Evolutionary conservation across 345 rosid genomes (phyloP), one percentile per base, ranked within the genome.

Genomic region (Eucalyptus virginea): DNA sequence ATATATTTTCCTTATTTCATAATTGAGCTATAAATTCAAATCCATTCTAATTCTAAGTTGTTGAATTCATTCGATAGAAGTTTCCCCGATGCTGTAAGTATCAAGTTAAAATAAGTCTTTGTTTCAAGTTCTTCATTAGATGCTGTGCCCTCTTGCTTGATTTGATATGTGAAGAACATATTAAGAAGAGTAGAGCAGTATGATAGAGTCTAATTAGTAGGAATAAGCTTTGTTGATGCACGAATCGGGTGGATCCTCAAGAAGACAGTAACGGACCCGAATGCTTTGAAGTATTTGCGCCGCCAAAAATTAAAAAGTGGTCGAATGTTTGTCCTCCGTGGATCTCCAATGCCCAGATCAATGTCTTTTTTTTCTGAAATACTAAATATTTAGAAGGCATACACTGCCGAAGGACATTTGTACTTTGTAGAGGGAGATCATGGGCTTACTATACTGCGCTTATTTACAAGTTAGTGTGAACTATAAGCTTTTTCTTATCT

Each of bases 11-110:
- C 37, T 37, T 37, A 60, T 60, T 60, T 60, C 28, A 0, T 56
- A 56, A 12, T 56, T 56, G 9, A 56, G 12, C 9, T 56, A 23
- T 23, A 56, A 56, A 56, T 56, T 4, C 26, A 56, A 0, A 56
- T 56, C 60, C 6, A 56, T 23, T 56, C 60, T 4, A 21, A 56
- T 56, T 56, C 6, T 23, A 0, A 23, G 28, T 0, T 23, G 5
- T 54, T 54, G 12, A 4, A 0, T 11, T 54, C 28, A 54, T 56
- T 56, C 0, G 3, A 62, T 30, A 30, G 72, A 62, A 30, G 17
- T 62, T 30, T 6, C 30, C 18, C 72, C 2, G 3, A 62, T 30
- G 37, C 7, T 62, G 19, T 8, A 4, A 30, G 34, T 30, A 4
- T 62, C 34, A 14, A 30, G 1, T 13, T 62, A 30, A 30, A 6